Evolutionary conservation across 78 protist species (phyloP).

Genomic region (Protostelium mycophagum): DNA sequence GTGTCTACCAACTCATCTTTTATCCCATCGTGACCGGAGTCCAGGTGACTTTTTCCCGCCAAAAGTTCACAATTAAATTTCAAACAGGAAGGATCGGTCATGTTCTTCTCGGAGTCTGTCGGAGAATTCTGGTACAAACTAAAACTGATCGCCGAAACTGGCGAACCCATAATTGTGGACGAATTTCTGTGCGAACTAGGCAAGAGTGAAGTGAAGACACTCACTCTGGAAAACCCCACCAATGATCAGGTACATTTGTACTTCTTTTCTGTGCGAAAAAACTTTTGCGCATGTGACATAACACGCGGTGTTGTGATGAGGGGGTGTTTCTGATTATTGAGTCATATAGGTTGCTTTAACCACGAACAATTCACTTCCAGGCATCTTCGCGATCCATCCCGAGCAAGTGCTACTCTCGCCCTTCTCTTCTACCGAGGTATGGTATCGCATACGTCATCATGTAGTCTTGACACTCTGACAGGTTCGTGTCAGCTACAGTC

Average conservation of each 20-base stretch:
- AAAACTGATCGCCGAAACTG: not conserved
- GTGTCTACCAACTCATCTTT: conserved; percentile 25
- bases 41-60: not conserved
- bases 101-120: conserved; percentile 34
- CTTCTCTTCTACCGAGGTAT: not conserved
- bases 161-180: not conserved
- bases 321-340: too few relatives aligned
- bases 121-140: conserved; percentile 75
- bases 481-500: not conserved
- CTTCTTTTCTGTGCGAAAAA: not conserved
- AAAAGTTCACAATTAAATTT: not conserved
- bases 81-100: not conserved
- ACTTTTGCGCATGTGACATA: not conserved
- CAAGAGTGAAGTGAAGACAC: not conserved
- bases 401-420: not conserved
- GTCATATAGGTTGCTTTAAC: not conserved
- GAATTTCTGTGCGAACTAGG: not conserved
- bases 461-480: not conserved
- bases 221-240: not conserved
- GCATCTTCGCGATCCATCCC: not conserved
- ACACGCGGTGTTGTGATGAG: too few relatives aligned
- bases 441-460: not conserved
- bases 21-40: conserved; percentile 35
- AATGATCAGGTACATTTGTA: not conserved
- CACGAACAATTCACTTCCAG: not conserved